phyloP scores from a whole-genome alignment of 345 rosid genomes.

The Jatropha curcas region DNA sequence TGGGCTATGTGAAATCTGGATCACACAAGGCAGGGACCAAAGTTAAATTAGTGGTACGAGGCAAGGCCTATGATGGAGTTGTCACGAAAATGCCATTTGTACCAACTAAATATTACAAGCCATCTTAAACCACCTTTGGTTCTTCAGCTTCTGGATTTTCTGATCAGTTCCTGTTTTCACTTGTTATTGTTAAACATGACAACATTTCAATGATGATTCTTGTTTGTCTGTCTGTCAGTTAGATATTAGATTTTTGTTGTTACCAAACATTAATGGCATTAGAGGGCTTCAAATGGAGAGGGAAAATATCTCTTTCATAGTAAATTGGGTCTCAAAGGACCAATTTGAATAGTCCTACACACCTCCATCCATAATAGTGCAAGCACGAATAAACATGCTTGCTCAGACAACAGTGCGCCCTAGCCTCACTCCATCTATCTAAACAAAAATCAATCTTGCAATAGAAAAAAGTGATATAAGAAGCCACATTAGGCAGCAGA shows the following conservation, averaged over 20 bases:
- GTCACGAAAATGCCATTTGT: conserved; percentile 88
- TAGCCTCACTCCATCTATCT: too few species aligned
- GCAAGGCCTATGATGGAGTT: conserved; percentile 78
- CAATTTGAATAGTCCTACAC: too few species aligned
- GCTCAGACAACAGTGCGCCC: too few species aligned
- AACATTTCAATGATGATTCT: background rate
- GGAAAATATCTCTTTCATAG: background rate
- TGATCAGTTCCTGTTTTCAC: conserved; percentile 14
- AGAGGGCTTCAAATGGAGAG: background rate
- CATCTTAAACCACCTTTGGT: conserved; percentile 40
- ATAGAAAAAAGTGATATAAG: too few species aligned
- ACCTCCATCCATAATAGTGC: too few species aligned
- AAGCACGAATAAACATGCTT: too few species aligned
- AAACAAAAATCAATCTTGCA: too few species aligned
- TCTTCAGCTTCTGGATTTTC: conserved; percentile 11
- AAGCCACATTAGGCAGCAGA: too few species aligned
- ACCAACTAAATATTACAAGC: conserved; percentile 84
- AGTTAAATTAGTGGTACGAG: conserved; percentile 75
- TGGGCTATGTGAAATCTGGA: conserved; percentile 98
- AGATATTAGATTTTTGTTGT: background rate
- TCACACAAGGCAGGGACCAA: conserved; percentile 80
- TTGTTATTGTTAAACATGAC: conserved; percentile 8
- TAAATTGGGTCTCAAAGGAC: too few species aligned
- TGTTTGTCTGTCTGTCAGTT: background rate
- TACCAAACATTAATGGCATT: conserved; percentile 2